These are phyloP conservation scores for Phytopythium aichiense DNA, from an alignment of 352 stramenopile species.

Conservation along the genomic window DNA sequence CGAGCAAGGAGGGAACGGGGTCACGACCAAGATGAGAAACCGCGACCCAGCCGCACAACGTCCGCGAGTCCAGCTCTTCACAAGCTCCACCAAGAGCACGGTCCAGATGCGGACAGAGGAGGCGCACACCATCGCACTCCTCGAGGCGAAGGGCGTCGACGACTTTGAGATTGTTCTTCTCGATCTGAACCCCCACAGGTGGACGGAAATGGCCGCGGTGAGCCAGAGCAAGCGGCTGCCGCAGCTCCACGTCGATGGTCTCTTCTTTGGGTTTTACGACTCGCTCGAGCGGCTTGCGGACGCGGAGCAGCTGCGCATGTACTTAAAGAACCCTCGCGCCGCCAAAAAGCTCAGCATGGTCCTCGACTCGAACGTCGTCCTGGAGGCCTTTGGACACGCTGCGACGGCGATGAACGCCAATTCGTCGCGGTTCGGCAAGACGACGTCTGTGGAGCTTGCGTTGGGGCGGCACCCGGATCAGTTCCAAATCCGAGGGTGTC, in stretches of 20 bases:
- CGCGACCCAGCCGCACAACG: slow-evolving; percentile 5
- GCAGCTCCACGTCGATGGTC: slow-evolving; percentile 62
- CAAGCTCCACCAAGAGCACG: slow-evolving; percentile 81
- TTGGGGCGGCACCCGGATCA: slow-evolving; percentile 41
- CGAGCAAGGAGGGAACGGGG: not conserved
- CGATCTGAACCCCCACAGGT: slow-evolving; percentile 58
- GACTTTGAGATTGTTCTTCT: slow-evolving; percentile 69
- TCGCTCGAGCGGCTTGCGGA: slow-evolving; percentile 72
- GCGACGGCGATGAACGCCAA: slow-evolving; percentile 66
- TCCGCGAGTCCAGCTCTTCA: slow-evolving; percentile 60
- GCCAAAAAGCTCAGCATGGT: slow-evolving; percentile 56
- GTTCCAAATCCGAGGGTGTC: slow-evolving; percentile 54
- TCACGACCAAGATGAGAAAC: not conserved
- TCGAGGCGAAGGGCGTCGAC: slow-evolving; percentile 65
- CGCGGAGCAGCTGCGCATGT: slow-evolving; percentile 76
- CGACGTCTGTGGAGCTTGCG: slow-evolving; percentile 42
- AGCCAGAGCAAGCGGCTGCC: slow-evolving; percentile 71
- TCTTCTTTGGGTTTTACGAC: slow-evolving; percentile 82
- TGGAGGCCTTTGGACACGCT: slow-evolving; percentile 73
- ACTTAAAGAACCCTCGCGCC: slow-evolving; percentile 65
- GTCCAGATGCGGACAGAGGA: slow-evolving; percentile 81
- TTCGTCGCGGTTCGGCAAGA: slow-evolving; percentile 72
- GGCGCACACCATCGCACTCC: slow-evolving; percentile 57
- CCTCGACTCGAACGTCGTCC: slow-evolving; percentile 65
- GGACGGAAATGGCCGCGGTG: slow-evolving; percentile 59